Evolutionary conservation across 2,329 filamentous ascomycete species (phyloP), one percentile per base, ranked within the genome.

Genomic region (Pseudogymnoascus sp.): DNA sequence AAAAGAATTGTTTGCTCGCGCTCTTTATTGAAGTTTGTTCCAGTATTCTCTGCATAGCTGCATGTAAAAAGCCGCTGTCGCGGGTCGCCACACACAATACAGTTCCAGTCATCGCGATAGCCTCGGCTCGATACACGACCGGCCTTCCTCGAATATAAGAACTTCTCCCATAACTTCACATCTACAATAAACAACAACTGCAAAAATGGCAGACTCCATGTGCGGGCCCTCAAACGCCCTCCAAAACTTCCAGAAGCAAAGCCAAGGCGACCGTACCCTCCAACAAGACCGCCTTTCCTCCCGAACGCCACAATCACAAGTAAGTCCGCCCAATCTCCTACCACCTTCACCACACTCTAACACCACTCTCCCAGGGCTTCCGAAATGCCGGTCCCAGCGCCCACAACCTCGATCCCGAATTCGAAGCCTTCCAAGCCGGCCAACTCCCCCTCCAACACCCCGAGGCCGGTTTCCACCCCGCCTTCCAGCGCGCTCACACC

Each of bases 221-320:
- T 90, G 87, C 73, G 87, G 87, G 62, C 87, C 87, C 12, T 88
- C 87, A 8, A 90, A 89, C 74, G 80, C 87, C 66, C 80, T 90
- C 39, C 85, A 88, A 69, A 87, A 82, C 69, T 86, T 89, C 73
- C 85, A 87, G 72, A 88, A 89, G 73, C 86, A 89, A 74, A 79
- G 81, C 9, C 79, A 82, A 42, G 78, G 82, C 65, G 87, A 90
- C 72, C 79, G 86, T 62, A 87, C 85, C 7, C 77, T 90, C 62
- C 87, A 90, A 72, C 87, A 89, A 74, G 87, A 90, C 73, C 82
- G 86, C 55, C 72, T 89, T 40, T 74, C 79, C 36, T 76, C 79
- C 8, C 80, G 81, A 64, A 78, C 81, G 61, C 75, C 80, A 60
- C 78, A 81, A 48, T 74, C 78, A 59, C 82, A 86, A 73, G 85